Conservation (phyloP, 441 rosid species). For the Gossypium gossypioides region DNA sequence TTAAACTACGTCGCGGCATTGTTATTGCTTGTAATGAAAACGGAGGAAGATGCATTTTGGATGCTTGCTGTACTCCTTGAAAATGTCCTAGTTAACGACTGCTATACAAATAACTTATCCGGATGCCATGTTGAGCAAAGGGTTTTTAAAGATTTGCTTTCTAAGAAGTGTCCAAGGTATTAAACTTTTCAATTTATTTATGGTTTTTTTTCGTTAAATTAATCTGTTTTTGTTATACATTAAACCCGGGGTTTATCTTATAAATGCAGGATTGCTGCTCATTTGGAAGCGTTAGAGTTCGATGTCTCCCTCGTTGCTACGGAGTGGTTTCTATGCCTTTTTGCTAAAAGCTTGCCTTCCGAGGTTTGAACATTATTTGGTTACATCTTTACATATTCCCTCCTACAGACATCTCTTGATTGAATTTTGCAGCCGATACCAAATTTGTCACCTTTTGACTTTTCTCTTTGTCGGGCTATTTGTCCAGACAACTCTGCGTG, state of each 20-base stretch:
- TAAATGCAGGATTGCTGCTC: conserved; percentile 66
- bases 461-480: background rate
- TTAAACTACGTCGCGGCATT: conserved; percentile 88
- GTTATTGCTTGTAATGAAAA: conserved; percentile 91
- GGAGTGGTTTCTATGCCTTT: conserved; percentile 95
- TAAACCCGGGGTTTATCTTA: background rate
- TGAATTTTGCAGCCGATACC: background rate
- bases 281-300: conserved; percentile 79
- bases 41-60: conserved; percentile 99
- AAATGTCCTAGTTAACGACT: conserved; percentile 85
- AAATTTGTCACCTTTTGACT: background rate
- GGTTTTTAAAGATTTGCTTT: conserved; percentile 81
- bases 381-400: background rate
- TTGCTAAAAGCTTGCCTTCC: conserved; percentile 93
- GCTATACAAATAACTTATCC: conserved; percentile 80
- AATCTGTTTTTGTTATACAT: background rate
- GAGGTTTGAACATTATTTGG: conserved; percentile 44
- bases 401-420: background rate
- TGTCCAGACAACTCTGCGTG: conserved; percentile 80
- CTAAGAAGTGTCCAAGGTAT: conserved; percentile 77
- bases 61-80: conserved; percentile 84
- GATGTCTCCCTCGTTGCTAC: conserved; percentile 96
- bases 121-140: conserved; percentile 98
- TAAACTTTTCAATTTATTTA: background rate
- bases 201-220: background rate